Evolutionary conservation across 306 rosid species (phyloP).

Genomic region (Astragalus glycyphyllos): DNA sequence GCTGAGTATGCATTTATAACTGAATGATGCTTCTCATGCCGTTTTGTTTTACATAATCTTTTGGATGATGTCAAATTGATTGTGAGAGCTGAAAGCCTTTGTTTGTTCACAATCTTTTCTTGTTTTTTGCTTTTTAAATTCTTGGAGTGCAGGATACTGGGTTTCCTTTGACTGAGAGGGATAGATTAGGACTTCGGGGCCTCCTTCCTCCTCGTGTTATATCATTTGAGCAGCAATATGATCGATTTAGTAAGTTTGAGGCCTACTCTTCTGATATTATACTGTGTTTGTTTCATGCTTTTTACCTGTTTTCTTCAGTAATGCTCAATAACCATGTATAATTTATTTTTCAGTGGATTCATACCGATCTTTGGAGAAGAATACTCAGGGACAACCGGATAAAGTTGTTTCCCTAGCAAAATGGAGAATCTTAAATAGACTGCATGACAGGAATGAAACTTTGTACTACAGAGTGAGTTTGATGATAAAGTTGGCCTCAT

Average conservation of each 20-base stretch:
- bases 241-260: conserved; percentile 79
- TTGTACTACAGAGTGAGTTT: conserved; percentile 89
- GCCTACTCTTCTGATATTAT: conserved; percentile 23
- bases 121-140: background rate
- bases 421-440: conserved; percentile 97
- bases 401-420: conserved; percentile 79
- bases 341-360: conserved; percentile 70
- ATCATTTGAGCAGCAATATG: conserved; percentile 96
- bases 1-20: conserved; percentile 9
- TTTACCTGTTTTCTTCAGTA: background rate
- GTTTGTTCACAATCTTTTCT: background rate
- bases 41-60: conserved; percentile 28
- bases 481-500: conserved; percentile 12
- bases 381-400: conserved; percentile 77
- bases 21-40: conserved; percentile 31
- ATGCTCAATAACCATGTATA: conserved; percentile 10
- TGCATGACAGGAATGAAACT: conserved; percentile 98
- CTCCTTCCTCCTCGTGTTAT: conserved; percentile 97
- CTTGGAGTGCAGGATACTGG: conserved; percentile 86
- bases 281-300: conserved; percentile 28
- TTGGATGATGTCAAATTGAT: conserved; percentile 32
- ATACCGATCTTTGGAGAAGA: conserved; percentile 90
- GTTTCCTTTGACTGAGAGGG: conserved; percentile 93
- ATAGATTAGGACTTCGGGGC: conserved; percentile 96
- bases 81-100: conserved; percentile 8